phyloP scores from a whole-genome alignment of 768 basidiomycete species.

The Serendipita vermifera region DNA sequence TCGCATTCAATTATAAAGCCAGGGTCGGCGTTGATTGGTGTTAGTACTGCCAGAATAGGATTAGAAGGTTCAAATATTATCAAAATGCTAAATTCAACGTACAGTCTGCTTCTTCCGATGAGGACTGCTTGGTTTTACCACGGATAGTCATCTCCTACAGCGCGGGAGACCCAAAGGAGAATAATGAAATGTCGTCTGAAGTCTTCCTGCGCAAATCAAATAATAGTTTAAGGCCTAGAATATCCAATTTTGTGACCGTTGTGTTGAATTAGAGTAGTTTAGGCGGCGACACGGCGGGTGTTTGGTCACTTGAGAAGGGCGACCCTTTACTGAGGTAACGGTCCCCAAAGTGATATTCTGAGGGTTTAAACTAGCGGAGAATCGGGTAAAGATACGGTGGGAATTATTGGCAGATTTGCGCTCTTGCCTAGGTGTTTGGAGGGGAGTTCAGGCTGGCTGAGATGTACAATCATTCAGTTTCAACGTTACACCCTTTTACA shows the following conservation, averaged over 20 bases:
- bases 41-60: neutral
- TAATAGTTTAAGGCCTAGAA: neutral
- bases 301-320: too few species aligned
- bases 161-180: neutral
- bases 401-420: too few species aligned
- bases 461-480: too few species aligned
- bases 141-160: neutral
- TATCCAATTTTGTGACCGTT: slow-evolving; percentile 10
- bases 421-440: too few species aligned
- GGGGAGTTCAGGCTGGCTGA: too few species aligned
- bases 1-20: slow-evolving; percentile 78
- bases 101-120: slow-evolving; percentile 3
- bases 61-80: neutral
- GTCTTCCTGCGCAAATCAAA: neutral
- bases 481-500: too few species aligned
- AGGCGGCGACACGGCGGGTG: too few species aligned
- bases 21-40: slow-evolving; percentile 36
- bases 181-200: neutral
- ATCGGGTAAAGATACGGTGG: too few species aligned
- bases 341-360: too few species aligned
- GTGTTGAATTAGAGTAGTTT: too few species aligned
- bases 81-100: neutral
- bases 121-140: neutral
- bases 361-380: too few species aligned
- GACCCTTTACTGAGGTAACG: too few species aligned